Evolutionary conservation across 129 eudicot genomes (phyloP).

Genomic region (Mikania micrantha): DNA sequence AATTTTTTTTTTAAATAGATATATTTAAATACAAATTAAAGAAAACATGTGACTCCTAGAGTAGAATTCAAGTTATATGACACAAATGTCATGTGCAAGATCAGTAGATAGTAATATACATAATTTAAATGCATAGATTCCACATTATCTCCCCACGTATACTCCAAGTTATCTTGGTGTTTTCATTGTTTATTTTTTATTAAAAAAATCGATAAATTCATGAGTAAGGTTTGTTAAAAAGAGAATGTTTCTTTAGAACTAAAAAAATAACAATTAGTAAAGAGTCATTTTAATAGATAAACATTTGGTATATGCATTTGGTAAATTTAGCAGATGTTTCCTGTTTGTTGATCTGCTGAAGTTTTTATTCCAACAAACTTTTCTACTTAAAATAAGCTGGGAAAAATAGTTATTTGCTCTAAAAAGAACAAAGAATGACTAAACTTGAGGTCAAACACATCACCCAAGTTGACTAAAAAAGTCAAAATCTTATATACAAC

Average conservation of each 20-base stretch:
- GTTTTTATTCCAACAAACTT: too few relatives aligned
- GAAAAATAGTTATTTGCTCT: not conserved
- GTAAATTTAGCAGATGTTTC: too few relatives aligned
- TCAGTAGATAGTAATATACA: slow-evolving; percentile 21
- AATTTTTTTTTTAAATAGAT: too few relatives aligned
- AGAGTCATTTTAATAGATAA: too few relatives aligned
- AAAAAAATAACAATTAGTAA: too few relatives aligned
- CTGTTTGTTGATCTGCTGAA: too few relatives aligned
- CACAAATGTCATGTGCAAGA: slow-evolving; percentile 33
- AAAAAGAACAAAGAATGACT: slow-evolving; percentile 25
- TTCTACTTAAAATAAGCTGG: too few relatives aligned
- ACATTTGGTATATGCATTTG: too few relatives aligned
- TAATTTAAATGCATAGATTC: not conserved
- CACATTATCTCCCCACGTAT: not conserved
- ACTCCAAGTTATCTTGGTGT: slow-evolving; percentile 6
- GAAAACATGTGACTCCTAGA: slow-evolving; percentile 26
- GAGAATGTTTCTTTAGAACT: too few relatives aligned
- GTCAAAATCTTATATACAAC: slow-evolving; percentile 1
- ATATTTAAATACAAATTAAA: not conserved
- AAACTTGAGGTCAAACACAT: slow-evolving; percentile 21
- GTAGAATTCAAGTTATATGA: slow-evolving; percentile 30
- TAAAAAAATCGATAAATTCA: too few relatives aligned
- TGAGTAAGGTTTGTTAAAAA: too few relatives aligned
- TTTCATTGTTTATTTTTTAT: not conserved
- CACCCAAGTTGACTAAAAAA: slow-evolving; percentile 7